These are phyloP conservation scores for Clonostachys solani DNA, from an alignment of 2,329 filamentous ascomycete species.

Conservation along the genomic window DNA sequence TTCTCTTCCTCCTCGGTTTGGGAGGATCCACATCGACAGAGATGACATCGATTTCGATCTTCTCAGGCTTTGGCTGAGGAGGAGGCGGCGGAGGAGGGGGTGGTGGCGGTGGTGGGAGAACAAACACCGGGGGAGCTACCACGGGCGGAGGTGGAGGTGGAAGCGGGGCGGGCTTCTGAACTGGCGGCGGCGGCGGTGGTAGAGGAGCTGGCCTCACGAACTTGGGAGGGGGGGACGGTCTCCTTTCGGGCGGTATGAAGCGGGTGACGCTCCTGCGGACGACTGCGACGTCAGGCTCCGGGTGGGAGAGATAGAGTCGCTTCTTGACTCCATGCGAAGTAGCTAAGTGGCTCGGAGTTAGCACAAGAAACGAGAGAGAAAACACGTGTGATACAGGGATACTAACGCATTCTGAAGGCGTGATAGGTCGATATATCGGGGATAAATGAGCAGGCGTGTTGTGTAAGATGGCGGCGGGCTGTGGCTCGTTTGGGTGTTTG, in stretches of 20 bases:
- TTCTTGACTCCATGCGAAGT: slow-evolving; percentile 23
- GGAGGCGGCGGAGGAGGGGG: slow-evolving; percentile 10
- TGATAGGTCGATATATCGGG: no score
- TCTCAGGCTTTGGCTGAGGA: slow-evolving; percentile 5
- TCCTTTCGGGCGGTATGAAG: slow-evolving; percentile 23
- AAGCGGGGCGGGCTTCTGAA: slow-evolving; percentile 6
- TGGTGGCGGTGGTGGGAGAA: slow-evolving; percentile 3
- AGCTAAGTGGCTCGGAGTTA: neutral
- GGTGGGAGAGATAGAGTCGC: slow-evolving; percentile 35
- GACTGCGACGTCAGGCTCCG: slow-evolving; percentile 28
- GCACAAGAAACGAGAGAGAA: neutral
- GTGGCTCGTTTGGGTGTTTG: no score
- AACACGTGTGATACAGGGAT: no score
- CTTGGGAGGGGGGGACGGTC: slow-evolving; percentile 16
- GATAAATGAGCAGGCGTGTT: no score
- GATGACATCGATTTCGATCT: slow-evolving; percentile 22
- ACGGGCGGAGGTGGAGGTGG: slow-evolving; percentile 14
- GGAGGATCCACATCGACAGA: slow-evolving; percentile 27
- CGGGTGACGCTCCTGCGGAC: slow-evolving; percentile 29
- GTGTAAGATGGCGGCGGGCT: no score
- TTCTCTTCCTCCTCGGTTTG: slow-evolving; percentile 15
- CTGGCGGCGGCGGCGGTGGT: slow-evolving; percentile 12
- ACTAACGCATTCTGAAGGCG: no score
- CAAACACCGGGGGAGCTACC: slow-evolving; percentile 1
- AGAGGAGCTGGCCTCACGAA: slow-evolving; percentile 6